Percentiles rank a stretch among this genome's conserved stretches.
Conservation (phyloP, 2,329 filamentous ascomycete species). For the Fusarium sp. region DNA sequence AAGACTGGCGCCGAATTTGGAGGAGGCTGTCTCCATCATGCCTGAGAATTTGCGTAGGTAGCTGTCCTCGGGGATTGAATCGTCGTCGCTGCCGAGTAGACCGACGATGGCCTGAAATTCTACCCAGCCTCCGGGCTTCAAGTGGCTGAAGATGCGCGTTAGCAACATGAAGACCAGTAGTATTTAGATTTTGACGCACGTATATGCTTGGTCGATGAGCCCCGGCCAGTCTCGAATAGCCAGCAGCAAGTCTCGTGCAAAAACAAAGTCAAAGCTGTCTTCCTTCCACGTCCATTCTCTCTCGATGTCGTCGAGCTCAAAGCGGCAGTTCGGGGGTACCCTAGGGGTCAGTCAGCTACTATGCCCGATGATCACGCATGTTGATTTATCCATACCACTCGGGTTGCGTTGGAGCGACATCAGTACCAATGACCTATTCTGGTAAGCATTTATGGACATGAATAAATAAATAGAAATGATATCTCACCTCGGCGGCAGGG, state of each 20-base stretch:
- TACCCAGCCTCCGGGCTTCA: constrained; percentile 32
- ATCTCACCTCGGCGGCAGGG: constrained; percentile 29
- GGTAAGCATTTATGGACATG: background rate
- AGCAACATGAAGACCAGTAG: background rate
- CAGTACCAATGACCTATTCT: constrained; percentile 33
- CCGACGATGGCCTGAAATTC: constrained; percentile 42
- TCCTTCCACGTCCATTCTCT: constrained; percentile 52
- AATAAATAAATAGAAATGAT: background rate
- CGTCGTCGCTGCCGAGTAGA: constrained; percentile 37
- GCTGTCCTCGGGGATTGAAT: constrained; percentile 38
- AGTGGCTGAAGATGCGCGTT: constrained; percentile 10
- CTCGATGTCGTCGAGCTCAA: constrained; percentile 54
- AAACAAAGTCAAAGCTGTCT: constrained; percentile 51
- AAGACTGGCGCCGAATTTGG: constrained; percentile 45
- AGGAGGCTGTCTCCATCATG: constrained; percentile 46
- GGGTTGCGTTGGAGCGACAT: constrained; percentile 39
- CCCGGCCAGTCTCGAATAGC: constrained; percentile 47
- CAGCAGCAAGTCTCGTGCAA: constrained; percentile 46
- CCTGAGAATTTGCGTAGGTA: constrained; percentile 40
- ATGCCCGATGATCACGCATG: background rate
- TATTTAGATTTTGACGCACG: constrained; percentile 27
- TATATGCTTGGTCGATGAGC: constrained; percentile 51
- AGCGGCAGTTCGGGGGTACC: constrained; percentile 52
- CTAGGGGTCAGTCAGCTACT: constrained; percentile 22
- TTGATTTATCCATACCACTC: constrained; percentile 21